Conservation (phyloP, 768 basidiomycete genomes). For the Leucocoprinus birnbaumii region DNA sequence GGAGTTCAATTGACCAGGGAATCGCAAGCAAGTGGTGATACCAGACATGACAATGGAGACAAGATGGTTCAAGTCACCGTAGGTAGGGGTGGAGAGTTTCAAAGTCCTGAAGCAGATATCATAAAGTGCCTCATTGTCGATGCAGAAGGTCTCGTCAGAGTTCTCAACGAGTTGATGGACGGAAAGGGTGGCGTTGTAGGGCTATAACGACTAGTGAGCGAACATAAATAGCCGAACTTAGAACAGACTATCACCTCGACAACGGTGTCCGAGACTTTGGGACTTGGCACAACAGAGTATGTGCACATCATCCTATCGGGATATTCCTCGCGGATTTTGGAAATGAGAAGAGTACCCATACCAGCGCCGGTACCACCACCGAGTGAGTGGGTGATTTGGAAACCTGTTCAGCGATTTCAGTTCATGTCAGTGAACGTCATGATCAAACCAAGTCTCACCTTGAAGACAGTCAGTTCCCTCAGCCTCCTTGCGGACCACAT, state of each 20-base stretch:
- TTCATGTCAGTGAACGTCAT: not conserved
- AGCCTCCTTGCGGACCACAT: conserved; percentile 98
- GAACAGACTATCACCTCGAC: conserved; percentile 63
- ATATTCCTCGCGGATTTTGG: conserved; percentile 98
- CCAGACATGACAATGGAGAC: conserved; percentile 99
- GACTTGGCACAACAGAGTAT: conserved; percentile 96
- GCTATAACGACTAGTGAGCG: conserved; percentile 37
- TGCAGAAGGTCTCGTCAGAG: conserved; percentile 99
- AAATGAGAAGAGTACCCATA: conserved; percentile 99
- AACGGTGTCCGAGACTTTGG: conserved; percentile 98
- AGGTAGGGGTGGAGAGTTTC: conserved; percentile 93
- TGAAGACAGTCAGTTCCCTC: conserved; percentile 97
- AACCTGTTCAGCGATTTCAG: conserved; percentile 50
- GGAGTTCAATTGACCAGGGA: conserved; percentile 99
- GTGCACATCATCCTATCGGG: conserved; percentile 99
- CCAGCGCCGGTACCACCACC: conserved; percentile 99
- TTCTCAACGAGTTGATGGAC: conserved; percentile 99
- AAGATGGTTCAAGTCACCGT: conserved; percentile 97
- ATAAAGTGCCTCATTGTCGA: conserved; percentile 98
- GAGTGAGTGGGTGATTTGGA: conserved; percentile 98
- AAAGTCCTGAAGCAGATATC: conserved; percentile 99
- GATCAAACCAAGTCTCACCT: conserved; percentile 47
- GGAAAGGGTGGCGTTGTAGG: conserved; percentile 98
- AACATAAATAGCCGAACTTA: not conserved
- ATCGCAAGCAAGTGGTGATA: conserved; percentile 97